Base-by-base conservation (phyloP, 139 green algal species). In the Prasinococcaceae sp. region DNA sequence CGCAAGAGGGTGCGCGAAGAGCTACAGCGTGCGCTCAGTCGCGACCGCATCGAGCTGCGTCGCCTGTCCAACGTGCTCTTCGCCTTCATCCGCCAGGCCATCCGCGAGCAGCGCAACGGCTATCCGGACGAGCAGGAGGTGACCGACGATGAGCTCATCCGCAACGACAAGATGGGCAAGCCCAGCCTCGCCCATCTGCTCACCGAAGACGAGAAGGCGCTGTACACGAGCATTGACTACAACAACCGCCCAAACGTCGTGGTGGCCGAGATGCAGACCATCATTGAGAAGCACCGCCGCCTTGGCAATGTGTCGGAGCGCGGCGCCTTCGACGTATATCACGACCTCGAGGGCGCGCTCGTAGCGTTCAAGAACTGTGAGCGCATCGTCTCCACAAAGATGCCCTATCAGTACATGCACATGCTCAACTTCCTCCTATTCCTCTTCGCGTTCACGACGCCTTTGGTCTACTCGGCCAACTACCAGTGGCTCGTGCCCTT, bases 341-440 rank as follows among this genome's bases (percentile, higher is more conserved):
- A 42, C 12, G 10, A 26, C 2, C 17, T 32, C 23, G 54, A 32
- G 3, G 12, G 28, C 2, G 36, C 24, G 28, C 41, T 59, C n/a
- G 14, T 14, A 14, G 51, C 22, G 16, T 17, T 59, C 20, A 25
- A 28, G 16, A 17, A 19, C 6, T 59, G 51, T 22, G 16, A 47
- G 36, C 51, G 51, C 26, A 29, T 46, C 19, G 36, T 25, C 3
- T 16, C 22, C 6, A 50, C 36, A 6, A 32, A 48, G 19, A 37
- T 32, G 51, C 51, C 51, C 22, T 53, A 48, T n/a, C 25, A 43
- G 42, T 53, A 54, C 5, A 16, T 47, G 23, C 54, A 62, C 20
- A 41, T 53, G 42, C 25, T 62, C 10, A 54, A 62, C 27, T 28
- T 62, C n/a, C n/a, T n/a, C n/a, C n/a, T n/a, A n/a, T n/a, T n/a